Evolutionary conservation across 2,329 filamentous ascomycete species (phyloP).

Genomic region (Delphinella strobiligena): DNA sequence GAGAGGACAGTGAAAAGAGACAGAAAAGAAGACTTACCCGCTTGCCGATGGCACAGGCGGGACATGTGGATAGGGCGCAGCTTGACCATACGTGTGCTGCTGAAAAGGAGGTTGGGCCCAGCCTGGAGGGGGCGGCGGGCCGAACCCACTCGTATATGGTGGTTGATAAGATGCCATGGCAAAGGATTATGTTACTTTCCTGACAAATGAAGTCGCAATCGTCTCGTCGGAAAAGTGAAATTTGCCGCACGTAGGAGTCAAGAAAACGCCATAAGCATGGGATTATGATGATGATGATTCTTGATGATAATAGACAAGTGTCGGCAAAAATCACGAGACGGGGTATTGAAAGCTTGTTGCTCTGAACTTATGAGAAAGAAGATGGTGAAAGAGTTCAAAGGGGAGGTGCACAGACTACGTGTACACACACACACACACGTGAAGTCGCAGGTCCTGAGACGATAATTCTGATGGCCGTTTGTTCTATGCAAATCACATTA

Average conservation of each 20-base stretch:
- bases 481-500: background rate
- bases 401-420: background rate
- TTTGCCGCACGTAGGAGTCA: conserved; percentile 8
- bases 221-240: background rate
- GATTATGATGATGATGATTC: conserved; percentile 12
- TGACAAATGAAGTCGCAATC: no score
- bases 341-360: background rate
- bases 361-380: background rate
- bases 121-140: background rate
- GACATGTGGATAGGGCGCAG: conserved; percentile 16
- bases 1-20: background rate
- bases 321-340: background rate
- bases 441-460: background rate
- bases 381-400: no score
- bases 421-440: background rate
- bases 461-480: background rate
- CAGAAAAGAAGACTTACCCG: conserved; percentile 4
- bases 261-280: conserved; percentile 10
- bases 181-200: no score
- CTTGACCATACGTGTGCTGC: conserved; percentile 9
- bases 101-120: conserved; percentile 20
- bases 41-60: conserved; percentile 1
- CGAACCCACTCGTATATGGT: conserved; percentile 11
- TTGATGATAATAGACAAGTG: background rate
- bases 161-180: conserved; percentile 17